A percentile compares a stretch with the other conserved stretches of the same genome.
Evolutionary conservation across 495 filamentous ascomycete genomes (phyloP).

Genomic region (Lentithecium fluviatile): DNA sequence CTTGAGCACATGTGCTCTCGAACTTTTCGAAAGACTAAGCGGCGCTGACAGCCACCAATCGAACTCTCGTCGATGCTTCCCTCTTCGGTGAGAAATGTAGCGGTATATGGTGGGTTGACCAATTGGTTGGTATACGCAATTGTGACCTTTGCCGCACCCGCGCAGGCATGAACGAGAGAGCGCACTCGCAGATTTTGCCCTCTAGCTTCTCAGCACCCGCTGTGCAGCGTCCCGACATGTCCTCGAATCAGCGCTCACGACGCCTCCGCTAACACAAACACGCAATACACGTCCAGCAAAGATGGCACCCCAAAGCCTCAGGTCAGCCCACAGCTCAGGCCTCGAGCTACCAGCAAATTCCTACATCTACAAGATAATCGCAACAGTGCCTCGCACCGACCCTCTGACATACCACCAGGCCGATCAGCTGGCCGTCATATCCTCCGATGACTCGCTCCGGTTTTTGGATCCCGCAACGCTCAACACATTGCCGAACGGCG

Average conservation of each 20-base stretch:
- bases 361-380: conserved; percentile 37
- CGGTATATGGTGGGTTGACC: no score
- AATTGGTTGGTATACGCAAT: no score
- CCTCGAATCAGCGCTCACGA: not conserved
- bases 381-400: conserved; percentile 19
- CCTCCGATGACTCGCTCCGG: conserved; percentile 54
- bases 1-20: no score
- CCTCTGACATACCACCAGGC: conserved; percentile 21
- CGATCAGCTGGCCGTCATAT: conserved; percentile 39
- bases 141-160: no score
- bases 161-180: no score
- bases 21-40: no score
- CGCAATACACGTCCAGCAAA: no score
- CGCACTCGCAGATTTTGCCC: not conserved
- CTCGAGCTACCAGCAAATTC: conserved; percentile 31
- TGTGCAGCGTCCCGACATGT: not conserved
- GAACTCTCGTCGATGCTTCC: no score
- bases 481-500: conserved; percentile 26
- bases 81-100: no score
- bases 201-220: not conserved
- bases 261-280: not conserved
- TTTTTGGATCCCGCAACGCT: conserved; percentile 50
- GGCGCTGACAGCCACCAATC: no score
- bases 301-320: conserved; percentile 25
- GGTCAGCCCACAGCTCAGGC: conserved; percentile 8